A percentile compares a stretch with the other conserved stretches of the same genome.
Conservation (phyloP, 306 rosid species). For the Mucuna pruriens region DNA sequence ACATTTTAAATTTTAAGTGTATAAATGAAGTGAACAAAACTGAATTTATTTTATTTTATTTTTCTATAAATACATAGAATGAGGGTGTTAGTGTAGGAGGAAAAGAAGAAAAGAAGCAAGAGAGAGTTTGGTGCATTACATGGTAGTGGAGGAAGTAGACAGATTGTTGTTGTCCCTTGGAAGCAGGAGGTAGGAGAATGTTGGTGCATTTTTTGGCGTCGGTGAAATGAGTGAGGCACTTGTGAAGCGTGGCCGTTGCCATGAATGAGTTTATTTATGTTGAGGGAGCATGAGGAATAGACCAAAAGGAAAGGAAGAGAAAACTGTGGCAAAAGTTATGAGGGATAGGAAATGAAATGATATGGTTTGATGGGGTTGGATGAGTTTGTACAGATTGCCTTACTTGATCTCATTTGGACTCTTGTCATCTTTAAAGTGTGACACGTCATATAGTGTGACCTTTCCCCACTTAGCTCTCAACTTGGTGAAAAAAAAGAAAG, state of each 20-base stretch:
- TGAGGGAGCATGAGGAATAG: slow-evolving; percentile 25
- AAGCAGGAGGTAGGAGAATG: background rate
- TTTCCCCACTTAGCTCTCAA: background rate
- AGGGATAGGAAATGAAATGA: background rate
- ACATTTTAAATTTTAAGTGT: too few relatives aligned
- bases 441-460: background rate
- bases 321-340: background rate
- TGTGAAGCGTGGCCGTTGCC: slow-evolving; percentile 39
- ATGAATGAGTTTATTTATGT: slow-evolving; percentile 32
- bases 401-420: background rate
- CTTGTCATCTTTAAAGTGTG: background rate
- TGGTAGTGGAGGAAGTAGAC: slow-evolving; percentile 40
- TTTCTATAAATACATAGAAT: too few relatives aligned
- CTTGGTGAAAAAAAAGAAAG: too few relatives aligned
- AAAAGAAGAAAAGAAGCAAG: background rate
- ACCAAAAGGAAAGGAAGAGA: background rate
- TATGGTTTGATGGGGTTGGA: background rate
- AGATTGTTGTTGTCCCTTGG: slow-evolving; percentile 35
- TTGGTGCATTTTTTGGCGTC: slow-evolving; percentile 37
- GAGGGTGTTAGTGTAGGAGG: too few relatives aligned
- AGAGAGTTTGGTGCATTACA: slow-evolving; percentile 1
- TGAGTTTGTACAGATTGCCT: background rate
- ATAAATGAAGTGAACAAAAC: too few relatives aligned
- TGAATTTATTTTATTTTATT: too few relatives aligned
- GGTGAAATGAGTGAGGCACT: slow-evolving; percentile 41